These are phyloP conservation scores for Colletotrichum camelliae DNA, from an alignment of 2,329 filamentous ascomycete species.

Conservation along the genomic window DNA sequence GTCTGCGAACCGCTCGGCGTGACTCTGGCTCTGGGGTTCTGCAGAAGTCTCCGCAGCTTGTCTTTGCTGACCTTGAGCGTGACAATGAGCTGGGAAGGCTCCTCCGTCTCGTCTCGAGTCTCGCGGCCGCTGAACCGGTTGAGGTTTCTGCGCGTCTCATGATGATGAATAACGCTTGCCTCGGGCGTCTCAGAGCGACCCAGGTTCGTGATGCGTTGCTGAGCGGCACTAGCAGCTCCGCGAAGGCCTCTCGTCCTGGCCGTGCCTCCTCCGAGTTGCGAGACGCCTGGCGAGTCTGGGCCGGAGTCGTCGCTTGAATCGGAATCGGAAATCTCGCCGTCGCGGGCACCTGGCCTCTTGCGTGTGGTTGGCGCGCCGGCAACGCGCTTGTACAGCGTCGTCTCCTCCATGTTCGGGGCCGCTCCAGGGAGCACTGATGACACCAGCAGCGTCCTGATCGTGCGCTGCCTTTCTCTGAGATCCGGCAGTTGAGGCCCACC, in stretches of 20 bases:
- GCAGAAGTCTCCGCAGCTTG: slow-evolving; percentile 71
- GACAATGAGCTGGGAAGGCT: slow-evolving; percentile 72
- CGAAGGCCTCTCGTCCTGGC: slow-evolving; percentile 88
- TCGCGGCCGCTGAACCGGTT: slow-evolving; percentile 62
- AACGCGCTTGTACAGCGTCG: slow-evolving; percentile 82
- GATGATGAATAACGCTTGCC: slow-evolving; percentile 61
- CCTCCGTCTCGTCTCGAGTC: slow-evolving; percentile 81
- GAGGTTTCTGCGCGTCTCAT: slow-evolving; percentile 72
- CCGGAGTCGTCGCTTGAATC: slow-evolving; percentile 90
- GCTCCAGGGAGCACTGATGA: slow-evolving; percentile 92
- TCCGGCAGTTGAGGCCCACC: slow-evolving; percentile 95
- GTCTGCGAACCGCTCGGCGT: slow-evolving; percentile 35
- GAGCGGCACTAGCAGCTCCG: slow-evolving; percentile 84
- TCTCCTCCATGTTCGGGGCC: slow-evolving; percentile 80
- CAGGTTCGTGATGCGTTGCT: slow-evolving; percentile 83
- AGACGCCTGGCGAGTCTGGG: slow-evolving; percentile 83
- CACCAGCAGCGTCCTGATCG: slow-evolving; percentile 89
- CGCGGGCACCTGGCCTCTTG: slow-evolving; percentile 60
- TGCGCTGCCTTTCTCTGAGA: slow-evolving; percentile 91
- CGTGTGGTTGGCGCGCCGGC: slow-evolving; percentile 61
- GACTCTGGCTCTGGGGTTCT: slow-evolving; percentile 44
- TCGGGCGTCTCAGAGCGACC: slow-evolving; percentile 92
- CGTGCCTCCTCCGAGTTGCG: slow-evolving; percentile 74
- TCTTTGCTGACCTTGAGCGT: slow-evolving; percentile 76
- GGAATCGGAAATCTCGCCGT: slow-evolving; percentile 83